Evolutionary conservation across 1,139 yeast species (phyloP).

Genomic region (Ogataea hybrid): DNA sequence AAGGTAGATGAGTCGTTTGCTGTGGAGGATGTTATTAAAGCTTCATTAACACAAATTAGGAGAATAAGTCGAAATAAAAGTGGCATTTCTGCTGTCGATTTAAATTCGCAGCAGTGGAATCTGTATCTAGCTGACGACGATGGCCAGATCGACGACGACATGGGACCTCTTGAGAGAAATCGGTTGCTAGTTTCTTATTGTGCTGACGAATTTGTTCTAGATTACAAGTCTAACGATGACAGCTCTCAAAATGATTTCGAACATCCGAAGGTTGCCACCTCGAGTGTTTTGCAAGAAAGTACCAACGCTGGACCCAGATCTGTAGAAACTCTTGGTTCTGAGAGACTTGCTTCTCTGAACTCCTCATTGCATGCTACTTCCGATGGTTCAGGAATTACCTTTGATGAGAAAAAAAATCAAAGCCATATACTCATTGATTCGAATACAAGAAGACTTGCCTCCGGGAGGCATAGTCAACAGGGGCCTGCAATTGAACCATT

Average conservation of each 20-base stretch:
- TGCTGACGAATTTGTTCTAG: constrained; percentile 65
- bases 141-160: constrained; percentile 72
- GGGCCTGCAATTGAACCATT: background rate
- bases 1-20: background rate
- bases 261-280: constrained; percentile 20
- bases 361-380: too few relatives aligned
- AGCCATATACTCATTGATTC: too few relatives aligned
- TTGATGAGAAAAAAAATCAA: background rate
- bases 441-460: too few relatives aligned
- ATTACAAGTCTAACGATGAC: constrained; percentile 23
- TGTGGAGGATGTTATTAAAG: background rate
- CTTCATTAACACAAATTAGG: background rate
- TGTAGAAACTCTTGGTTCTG: background rate
- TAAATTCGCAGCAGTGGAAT: constrained; percentile 57
- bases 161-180: constrained; percentile 64
- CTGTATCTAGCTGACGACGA: constrained; percentile 75
- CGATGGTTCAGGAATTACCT: background rate
- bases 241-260: constrained; percentile 15
- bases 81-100: background rate
- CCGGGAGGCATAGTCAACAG: too few relatives aligned
- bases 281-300: background rate
- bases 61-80: background rate
- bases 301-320: background rate
- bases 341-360: background rate
- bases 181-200: constrained; percentile 57